Evolutionary conservation across 2,329 filamentous ascomycete species (phyloP).

Genomic region (Chaetomiaceae sp.): DNA sequence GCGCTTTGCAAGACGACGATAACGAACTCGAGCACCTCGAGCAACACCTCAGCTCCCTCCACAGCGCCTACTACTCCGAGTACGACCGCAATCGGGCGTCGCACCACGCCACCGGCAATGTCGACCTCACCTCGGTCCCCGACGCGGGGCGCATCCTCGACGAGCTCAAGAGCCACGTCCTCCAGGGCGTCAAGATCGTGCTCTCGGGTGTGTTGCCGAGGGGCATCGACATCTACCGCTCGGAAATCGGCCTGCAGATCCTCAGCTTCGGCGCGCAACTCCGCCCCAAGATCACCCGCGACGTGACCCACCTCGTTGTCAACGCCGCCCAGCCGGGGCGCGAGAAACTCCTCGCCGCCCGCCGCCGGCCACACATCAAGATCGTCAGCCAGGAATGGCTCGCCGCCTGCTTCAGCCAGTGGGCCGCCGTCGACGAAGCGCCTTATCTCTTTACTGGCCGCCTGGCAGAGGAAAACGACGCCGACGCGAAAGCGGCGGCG

Average conservation of each 20-base stretch:
- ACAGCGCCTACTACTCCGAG: slow-evolving; percentile 74
- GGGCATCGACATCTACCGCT: slow-evolving; percentile 69
- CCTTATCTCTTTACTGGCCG: slow-evolving; percentile 70
- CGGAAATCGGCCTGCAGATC: slow-evolving; percentile 84
- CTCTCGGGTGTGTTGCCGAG: slow-evolving; percentile 88
- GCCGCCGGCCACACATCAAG: slow-evolving; percentile 72
- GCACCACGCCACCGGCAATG: slow-evolving; percentile 33
- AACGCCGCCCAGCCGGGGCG: slow-evolving; percentile 70
- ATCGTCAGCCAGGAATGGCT: slow-evolving; percentile 94
- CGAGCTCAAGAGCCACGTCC: slow-evolving; percentile 68
- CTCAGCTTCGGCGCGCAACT: slow-evolving; percentile 75
- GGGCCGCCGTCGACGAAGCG: slow-evolving; percentile 73
- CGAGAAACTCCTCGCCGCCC: slow-evolving; percentile 84
- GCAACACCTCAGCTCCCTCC: slow-evolving; percentile 68
- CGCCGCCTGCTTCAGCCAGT: slow-evolving; percentile 75
- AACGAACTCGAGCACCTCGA: slow-evolving; percentile 74
- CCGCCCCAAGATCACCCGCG: slow-evolving; percentile 51
- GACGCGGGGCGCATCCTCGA: slow-evolving; percentile 85
- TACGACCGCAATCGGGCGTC: slow-evolving; percentile 58
- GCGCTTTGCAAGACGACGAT: slow-evolving; percentile 83
- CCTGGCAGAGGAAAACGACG: slow-evolving; percentile 50
- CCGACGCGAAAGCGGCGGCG: slow-evolving; percentile 10
- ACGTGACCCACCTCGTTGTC: slow-evolving; percentile 70
- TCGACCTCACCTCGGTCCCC: slow-evolving; percentile 58
- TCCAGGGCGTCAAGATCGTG: slow-evolving; percentile 72